These are phyloP conservation scores for Clarireedia paspali DNA, from an alignment of 2,329 filamentous ascomycete species.

Conservation along the genomic window DNA sequence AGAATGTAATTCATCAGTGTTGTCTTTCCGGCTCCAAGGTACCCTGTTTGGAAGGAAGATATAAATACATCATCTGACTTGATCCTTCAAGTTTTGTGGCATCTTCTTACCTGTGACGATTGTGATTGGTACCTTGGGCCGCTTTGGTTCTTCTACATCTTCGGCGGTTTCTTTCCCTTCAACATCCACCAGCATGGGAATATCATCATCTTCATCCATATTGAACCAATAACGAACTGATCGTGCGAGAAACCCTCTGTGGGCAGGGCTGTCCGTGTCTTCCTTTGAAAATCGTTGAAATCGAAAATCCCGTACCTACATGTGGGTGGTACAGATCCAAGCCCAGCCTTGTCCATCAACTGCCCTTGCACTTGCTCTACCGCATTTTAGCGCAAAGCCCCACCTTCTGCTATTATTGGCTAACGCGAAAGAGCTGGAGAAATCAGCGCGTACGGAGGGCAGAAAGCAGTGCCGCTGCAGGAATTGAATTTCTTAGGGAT, in stretches of 20 bases:
- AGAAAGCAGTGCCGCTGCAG: not conserved
- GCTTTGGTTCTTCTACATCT: constrained; percentile 40
- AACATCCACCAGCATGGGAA: constrained; percentile 54
- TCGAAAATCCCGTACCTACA: not conserved
- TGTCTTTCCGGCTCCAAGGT: constrained; percentile 92
- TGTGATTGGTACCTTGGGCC: constrained; percentile 70
- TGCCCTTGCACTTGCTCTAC: not conserved
- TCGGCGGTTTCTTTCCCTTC: constrained; percentile 29
- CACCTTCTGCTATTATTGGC: not conserved
- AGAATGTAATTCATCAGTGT: constrained; percentile 94
- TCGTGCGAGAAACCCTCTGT: not conserved
- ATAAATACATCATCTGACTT: not conserved
- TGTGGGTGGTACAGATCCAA: not conserved
- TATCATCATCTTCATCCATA: constrained; percentile 58
- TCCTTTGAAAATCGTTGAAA: not conserved
- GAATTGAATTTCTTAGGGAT: not conserved
- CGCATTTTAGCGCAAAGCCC: not conserved
- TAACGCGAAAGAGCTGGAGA: constrained; percentile 3
- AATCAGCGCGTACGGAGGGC: constrained; percentile 4
- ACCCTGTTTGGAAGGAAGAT: constrained; percentile 48
- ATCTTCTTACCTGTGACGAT: constrained; percentile 63
- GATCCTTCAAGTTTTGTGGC: not conserved
- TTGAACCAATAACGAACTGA: constrained; percentile 10
- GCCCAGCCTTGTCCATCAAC: not conserved
- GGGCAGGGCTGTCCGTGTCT: no score